phyloP scores from a whole-genome alignment of 257 asterid genomes.

The Fraxinus quadrangulata region DNA sequence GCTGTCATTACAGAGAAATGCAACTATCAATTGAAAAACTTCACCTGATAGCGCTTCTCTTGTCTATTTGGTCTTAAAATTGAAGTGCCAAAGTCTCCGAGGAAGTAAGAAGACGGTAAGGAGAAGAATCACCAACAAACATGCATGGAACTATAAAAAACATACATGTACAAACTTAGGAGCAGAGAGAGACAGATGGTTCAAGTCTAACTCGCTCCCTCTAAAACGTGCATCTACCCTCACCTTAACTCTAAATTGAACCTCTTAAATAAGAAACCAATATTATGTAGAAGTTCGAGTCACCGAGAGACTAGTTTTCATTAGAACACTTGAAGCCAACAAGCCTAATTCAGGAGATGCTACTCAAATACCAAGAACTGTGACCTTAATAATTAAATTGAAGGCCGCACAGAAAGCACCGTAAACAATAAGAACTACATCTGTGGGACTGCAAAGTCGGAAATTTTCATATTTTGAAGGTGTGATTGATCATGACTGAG shows the following conservation, averaged over 20 bases:
- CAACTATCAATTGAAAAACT: not conserved
- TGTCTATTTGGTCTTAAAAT: not conserved
- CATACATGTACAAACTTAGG: not conserved
- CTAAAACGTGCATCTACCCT: not conserved
- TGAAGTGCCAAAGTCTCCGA: not conserved
- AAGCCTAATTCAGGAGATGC: not conserved
- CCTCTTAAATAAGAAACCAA: not conserved
- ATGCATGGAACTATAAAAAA: not conserved
- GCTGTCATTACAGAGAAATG: not conserved
- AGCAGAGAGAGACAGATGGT: not conserved
- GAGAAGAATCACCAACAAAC: not conserved
- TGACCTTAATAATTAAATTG: not conserved
- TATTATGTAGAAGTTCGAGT: no score
- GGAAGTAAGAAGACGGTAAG: not conserved
- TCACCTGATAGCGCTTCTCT: not conserved
- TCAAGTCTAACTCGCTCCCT: not conserved
- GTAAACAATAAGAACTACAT: not conserved
- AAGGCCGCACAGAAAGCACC: not conserved
- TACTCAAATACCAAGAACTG: not conserved
- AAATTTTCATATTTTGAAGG: not conserved
- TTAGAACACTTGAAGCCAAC: not conserved
- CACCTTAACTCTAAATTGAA: not conserved
- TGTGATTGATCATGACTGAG: not conserved
- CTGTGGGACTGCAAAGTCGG: not conserved
- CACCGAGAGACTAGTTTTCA: not conserved